These are phyloP conservation scores for Fomitopsis pinicola DNA, from an alignment of 1,284 basidiomycete species.

Conservation along the genomic window DNA sequence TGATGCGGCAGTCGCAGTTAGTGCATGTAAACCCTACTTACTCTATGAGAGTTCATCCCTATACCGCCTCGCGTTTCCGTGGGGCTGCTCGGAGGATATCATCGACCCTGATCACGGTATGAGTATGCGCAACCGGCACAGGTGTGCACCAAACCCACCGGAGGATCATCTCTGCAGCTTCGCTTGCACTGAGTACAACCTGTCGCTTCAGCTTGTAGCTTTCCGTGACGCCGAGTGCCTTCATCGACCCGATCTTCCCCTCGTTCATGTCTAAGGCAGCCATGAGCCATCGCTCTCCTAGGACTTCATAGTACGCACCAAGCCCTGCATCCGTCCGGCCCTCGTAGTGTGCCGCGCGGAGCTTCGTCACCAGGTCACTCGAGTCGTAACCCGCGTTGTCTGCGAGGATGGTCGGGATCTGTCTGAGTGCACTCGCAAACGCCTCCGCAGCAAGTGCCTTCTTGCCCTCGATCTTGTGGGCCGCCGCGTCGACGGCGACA, in stretches of 20 bases:
- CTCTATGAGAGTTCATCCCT: neutral
- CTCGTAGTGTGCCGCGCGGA: slow-evolving; percentile 94
- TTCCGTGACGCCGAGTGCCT: slow-evolving; percentile 85
- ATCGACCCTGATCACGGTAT: slow-evolving; percentile 15
- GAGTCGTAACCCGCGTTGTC: slow-evolving; percentile 99
- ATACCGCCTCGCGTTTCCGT: slow-evolving; percentile 23
- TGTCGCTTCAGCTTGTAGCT: slow-evolving; percentile 97
- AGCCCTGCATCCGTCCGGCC: slow-evolving; percentile 84
- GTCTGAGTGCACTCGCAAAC: slow-evolving; percentile 85
- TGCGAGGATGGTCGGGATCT: slow-evolving; percentile 95
- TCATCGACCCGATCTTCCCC: slow-evolving; percentile 88
- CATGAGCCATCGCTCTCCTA: neutral
- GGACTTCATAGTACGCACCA: slow-evolving; percentile 42
- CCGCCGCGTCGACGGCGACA: slow-evolving; percentile 89
- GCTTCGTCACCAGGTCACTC: slow-evolving; percentile 87
- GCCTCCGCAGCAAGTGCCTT: slow-evolving; percentile 94
- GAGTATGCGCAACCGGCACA: neutral
- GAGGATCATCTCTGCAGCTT: slow-evolving; percentile 98
- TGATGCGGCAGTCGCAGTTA: neutral
- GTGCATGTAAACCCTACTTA: neutral
- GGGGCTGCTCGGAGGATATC: slow-evolving; percentile 24
- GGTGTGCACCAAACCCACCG: slow-evolving; percentile 50
- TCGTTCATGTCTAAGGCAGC: slow-evolving; percentile 74
- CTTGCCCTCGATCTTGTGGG: slow-evolving; percentile 86
- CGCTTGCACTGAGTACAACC: slow-evolving; percentile 91